These are phyloP conservation scores for Colletotrichum sp. DNA, from an alignment of 2,329 filamentous ascomycete genomes.

Conservation along the genomic window DNA sequence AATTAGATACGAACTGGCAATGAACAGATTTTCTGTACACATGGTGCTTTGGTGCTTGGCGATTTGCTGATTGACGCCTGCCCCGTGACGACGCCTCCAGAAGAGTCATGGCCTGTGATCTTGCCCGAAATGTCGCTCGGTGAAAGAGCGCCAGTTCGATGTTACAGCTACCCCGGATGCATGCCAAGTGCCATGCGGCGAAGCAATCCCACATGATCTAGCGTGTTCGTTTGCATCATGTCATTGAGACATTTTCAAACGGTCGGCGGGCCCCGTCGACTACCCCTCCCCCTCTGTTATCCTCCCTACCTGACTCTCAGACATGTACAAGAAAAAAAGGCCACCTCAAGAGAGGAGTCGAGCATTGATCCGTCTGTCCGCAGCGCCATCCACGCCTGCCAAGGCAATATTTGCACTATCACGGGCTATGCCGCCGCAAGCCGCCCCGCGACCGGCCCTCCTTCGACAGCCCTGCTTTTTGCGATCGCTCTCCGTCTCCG, in stretches of 20 bases:
- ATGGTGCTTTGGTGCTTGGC: background rate
- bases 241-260: slow-evolving; percentile 19
- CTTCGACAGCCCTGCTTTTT: slow-evolving; percentile 10
- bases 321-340: background rate
- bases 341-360: background rate
- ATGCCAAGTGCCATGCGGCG: background rate
- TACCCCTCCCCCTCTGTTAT: background rate
- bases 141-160: background rate
- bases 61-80: background rate
- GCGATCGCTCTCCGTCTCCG: background rate
- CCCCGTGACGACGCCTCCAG: background rate
- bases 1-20: slow-evolving; percentile 19
- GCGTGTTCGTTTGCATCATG: slow-evolving; percentile 10
- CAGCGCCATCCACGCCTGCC: slow-evolving; percentile 7
- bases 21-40: background rate
- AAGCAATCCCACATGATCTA: background rate
- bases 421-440: slow-evolving; percentile 14
- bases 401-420: background rate
- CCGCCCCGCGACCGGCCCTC: slow-evolving; percentile 16
- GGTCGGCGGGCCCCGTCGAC: background rate
- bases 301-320: background rate
- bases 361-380: background rate
- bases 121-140: background rate
- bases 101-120: background rate
- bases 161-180: background rate